Percentiles rank a stretch among this genome's conserved stretches.
These are phyloP conservation scores for Theobroma cacao DNA, from an alignment of 345 rosid species.

Conservation along the genomic window DNA sequence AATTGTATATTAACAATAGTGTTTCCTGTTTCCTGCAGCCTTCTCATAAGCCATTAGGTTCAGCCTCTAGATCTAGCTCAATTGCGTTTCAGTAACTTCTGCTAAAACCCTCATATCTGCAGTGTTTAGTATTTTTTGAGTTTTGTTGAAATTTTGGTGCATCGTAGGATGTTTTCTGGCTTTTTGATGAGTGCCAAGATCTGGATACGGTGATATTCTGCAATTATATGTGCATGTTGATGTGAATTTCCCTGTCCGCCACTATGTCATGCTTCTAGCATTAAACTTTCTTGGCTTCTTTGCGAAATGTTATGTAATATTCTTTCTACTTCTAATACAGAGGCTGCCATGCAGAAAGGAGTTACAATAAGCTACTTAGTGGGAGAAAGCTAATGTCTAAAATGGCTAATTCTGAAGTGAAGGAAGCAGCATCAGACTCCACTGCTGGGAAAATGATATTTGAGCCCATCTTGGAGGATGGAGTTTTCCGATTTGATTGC, in stretches of 20 bases:
- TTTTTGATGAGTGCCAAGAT: not conserved
- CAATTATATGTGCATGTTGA: not conserved
- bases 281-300: not conserved
- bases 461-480: slow-evolving; percentile 68
- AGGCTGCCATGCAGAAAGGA: slow-evolving; percentile 41
- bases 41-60: not conserved
- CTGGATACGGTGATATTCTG: not conserved
- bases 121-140: not conserved
- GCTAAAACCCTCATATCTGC: not conserved
- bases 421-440: slow-evolving; percentile 28
- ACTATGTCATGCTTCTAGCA: not conserved
- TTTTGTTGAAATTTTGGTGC: not conserved
- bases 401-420: slow-evolving; percentile 40
- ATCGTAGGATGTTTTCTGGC: not conserved
- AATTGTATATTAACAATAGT: too few relatives aligned
- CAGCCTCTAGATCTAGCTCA: not conserved
- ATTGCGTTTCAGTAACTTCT: not conserved
- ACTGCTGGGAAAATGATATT: slow-evolving; percentile 53
- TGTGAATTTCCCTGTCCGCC: not conserved
- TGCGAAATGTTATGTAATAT: not conserved
- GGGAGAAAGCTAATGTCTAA: slow-evolving; percentile 18
- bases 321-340: not conserved
- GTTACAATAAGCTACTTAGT: not conserved
- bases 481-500: slow-evolving; percentile 78
- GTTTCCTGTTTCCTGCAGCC: not conserved